These are phyloP conservation scores for Teunomyces panamensis DNA, from an alignment of 805 yeast species.

Conservation along the genomic window DNA sequence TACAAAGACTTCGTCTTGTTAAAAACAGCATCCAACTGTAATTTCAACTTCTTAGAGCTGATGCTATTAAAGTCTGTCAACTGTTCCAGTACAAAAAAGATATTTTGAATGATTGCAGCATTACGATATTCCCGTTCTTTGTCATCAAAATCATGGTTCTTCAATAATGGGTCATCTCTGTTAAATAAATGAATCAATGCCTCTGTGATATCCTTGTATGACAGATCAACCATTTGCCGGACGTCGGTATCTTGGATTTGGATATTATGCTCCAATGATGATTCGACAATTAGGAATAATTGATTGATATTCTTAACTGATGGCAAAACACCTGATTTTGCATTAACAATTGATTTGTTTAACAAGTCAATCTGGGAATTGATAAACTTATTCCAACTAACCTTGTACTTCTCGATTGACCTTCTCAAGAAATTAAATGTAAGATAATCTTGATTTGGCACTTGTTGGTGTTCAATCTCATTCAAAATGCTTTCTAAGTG, in stretches of 20 bases:
- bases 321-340: constrained; percentile 36
- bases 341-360: constrained; percentile 32
- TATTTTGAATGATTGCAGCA: constrained; percentile 39
- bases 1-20: constrained; percentile 27
- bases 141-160: constrained; percentile 42
- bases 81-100: constrained; percentile 34
- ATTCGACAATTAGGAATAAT: constrained; percentile 31
- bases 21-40: constrained; percentile 25
- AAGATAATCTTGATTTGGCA: constrained; percentile 61
- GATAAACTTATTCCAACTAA: constrained; percentile 59
- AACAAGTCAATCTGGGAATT: constrained; percentile 48
- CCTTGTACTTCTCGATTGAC: constrained; percentile 48
- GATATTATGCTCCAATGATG: constrained; percentile 24
- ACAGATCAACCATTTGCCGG: constrained; percentile 22
- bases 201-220: constrained; percentile 32
- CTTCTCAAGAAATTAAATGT: constrained; percentile 49
- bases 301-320: constrained; percentile 33
- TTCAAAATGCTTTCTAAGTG: constrained; percentile 25
- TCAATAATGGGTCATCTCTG: constrained; percentile 43
- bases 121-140: constrained; percentile 41
- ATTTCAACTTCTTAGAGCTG: constrained; percentile 21
- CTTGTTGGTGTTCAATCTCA: constrained; percentile 34
- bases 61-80: constrained; percentile 22
- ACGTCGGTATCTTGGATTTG: constrained; percentile 19
- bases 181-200: constrained; percentile 33